These are phyloP conservation scores for Saccharomycopsis javanensis DNA, from an alignment of 805 yeast genomes.

Conservation along the genomic window DNA sequence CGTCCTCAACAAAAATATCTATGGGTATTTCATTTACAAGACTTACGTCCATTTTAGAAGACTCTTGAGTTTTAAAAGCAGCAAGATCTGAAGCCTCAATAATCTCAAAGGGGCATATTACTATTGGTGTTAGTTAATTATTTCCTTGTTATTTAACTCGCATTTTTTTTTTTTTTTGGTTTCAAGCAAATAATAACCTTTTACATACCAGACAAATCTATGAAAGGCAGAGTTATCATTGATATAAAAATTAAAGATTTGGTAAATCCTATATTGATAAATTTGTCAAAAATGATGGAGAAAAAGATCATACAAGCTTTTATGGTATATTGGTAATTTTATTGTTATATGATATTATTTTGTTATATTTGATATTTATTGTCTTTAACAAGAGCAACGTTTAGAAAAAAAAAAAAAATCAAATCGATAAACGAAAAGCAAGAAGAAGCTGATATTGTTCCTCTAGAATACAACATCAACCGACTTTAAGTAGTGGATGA, in stretches of 20 bases:
- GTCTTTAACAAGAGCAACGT: neutral
- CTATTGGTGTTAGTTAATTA: neutral
- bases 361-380: neutral
- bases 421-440: too few relatives aligned
- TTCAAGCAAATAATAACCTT: too few relatives aligned
- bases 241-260: neutral
- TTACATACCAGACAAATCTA: neutral
- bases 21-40: neutral
- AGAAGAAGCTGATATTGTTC: too few relatives aligned
- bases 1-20: neutral
- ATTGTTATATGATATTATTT: neutral
- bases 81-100: neutral
- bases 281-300: neutral
- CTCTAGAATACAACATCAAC: too few relatives aligned
- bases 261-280: neutral
- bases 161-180: neutral
- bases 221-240: neutral
- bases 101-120: neutral
- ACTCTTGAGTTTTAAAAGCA: neutral
- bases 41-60: neutral
- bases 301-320: neutral
- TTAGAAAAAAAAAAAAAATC: neutral
- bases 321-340: neutral
- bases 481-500: too few relatives aligned
- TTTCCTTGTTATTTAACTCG: too few relatives aligned